These are phyloP conservation scores for Suhomyces bolitotheri DNA, from an alignment of 1,139 yeast genomes.

Conservation along the genomic window DNA sequence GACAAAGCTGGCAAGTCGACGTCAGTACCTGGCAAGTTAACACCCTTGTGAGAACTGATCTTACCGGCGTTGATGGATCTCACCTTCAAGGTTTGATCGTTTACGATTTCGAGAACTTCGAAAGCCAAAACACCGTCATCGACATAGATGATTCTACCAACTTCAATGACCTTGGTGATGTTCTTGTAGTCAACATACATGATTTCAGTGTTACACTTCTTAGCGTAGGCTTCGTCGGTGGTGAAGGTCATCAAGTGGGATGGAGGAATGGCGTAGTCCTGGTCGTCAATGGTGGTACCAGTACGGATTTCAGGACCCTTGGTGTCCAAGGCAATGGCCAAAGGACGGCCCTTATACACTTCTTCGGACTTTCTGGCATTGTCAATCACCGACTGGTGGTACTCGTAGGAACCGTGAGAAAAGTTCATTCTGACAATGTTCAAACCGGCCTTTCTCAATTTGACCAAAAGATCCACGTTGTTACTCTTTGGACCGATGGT, in stretches of 20 bases:
- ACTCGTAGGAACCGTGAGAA: conserved; percentile 95
- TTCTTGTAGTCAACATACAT: conserved; percentile 95
- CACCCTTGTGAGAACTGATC: conserved; percentile 97
- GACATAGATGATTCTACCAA: conserved; percentile 86
- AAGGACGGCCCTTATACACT: conserved; percentile 89
- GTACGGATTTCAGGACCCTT: conserved; percentile 99
- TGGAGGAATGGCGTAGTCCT: conserved; percentile 79
- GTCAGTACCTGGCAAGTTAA: conserved; percentile 97
- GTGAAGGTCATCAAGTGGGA: conserved; percentile 92
- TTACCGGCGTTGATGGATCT: conserved; percentile 90
- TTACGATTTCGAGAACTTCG: conserved; percentile 81
- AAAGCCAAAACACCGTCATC: conserved; percentile 98
- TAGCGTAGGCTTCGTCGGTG: conserved; percentile 80
- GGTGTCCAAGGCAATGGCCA: conserved; percentile 97
- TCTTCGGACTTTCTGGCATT: conserved; percentile 93
- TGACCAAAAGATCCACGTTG: conserved; percentile 78
- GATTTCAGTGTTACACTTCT: conserved; percentile 68
- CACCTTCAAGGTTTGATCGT: conserved; percentile 79
- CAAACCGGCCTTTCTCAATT: conserved; percentile 93
- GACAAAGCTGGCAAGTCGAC: conserved; percentile 98
- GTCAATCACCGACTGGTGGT: conserved; percentile 95
- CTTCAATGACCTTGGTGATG: conserved; percentile 88
- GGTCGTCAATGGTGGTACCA: conserved; percentile 80
- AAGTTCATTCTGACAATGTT: conserved; percentile 99
- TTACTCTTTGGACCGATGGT: conserved; percentile 98